These are phyloP conservation scores for Geranium brycei DNA, from an alignment of 345 rosid species.

Conservation along the genomic window DNA sequence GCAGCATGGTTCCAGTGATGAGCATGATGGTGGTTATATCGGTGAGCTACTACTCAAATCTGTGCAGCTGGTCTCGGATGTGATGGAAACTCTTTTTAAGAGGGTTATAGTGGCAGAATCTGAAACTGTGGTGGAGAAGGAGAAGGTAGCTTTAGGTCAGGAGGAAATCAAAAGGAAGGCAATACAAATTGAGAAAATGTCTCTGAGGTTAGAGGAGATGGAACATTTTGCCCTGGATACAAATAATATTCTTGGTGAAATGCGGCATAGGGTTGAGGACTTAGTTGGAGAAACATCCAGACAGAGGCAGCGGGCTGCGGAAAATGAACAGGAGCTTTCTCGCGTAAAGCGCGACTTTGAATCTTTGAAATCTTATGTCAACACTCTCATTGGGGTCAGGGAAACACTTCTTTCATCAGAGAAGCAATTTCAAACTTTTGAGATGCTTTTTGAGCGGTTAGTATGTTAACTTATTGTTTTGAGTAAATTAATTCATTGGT, in stretches of 20 bases:
- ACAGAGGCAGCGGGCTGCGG: conserved; percentile 60
- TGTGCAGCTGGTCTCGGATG: conserved; percentile 51
- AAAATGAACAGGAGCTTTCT: conserved; percentile 81
- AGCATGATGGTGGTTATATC: conserved; percentile 41
- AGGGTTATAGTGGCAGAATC: conserved; percentile 68
- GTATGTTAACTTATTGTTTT: conserved; percentile 9
- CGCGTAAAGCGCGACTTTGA: conserved; percentile 80
- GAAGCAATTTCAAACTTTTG: conserved; percentile 66
- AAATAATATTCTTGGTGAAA: conserved; percentile 47
- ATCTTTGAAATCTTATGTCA: conserved; percentile 65
- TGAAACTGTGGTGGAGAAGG: conserved; percentile 61
- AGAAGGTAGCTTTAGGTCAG: conserved; percentile 46
- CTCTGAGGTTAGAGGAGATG: conserved; percentile 62
- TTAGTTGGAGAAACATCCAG: conserved; percentile 76
- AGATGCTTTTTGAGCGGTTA: conserved; percentile 73
- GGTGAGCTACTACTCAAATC: conserved; percentile 51
- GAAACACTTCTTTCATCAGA: conserved; percentile 76
- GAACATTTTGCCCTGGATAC: conserved; percentile 53
- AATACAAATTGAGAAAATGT: conserved; percentile 56
- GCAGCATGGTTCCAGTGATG: conserved; percentile 33
- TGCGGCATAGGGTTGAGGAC: conserved; percentile 64
- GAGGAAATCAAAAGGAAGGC: conserved; percentile 63
- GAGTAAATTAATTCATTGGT: too few relatives aligned
- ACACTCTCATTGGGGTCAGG: conserved; percentile 55
- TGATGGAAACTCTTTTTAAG: conserved; percentile 62